Percentiles rank a stretch among this genome's conserved stretches.
phyloP scores from a whole-genome alignment of 257 asterid species.

The Scutellaria baicalensis region DNA sequence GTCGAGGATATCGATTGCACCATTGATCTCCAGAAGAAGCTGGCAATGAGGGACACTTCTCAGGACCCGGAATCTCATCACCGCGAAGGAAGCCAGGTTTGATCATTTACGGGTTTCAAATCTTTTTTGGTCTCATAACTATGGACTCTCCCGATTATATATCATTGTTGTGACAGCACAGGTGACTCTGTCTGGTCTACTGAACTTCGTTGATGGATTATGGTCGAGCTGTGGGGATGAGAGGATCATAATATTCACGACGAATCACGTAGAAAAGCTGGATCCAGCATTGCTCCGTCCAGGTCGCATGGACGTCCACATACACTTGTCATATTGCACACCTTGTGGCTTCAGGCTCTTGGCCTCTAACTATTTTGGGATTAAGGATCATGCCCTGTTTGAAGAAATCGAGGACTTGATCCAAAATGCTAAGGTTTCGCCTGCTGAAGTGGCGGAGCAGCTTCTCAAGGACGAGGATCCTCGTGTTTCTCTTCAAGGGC shows the following conservation, averaged over 20 bases:
- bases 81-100: constrained; percentile 30
- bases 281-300: constrained; percentile 68
- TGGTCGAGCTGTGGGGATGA: constrained; percentile 76
- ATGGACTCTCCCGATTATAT: too few species aligned
- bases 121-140: too few species aligned
- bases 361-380: constrained; percentile 46
- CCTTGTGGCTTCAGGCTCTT: constrained; percentile 49
- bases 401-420: constrained; percentile 42
- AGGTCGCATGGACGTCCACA: constrained; percentile 71
- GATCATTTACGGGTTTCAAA: too few species aligned
- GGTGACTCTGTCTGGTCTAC: constrained; percentile 60
- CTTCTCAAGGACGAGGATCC: constrained; percentile 46
- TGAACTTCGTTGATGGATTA: constrained; percentile 63
- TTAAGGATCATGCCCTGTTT: constrained; percentile 32
- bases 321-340: constrained; percentile 59
- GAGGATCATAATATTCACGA: constrained; percentile 63
- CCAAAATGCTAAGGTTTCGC: constrained; percentile 31
- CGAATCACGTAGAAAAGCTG: constrained; percentile 54
- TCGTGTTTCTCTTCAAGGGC: constrained; percentile 34
- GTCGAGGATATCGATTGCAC: constrained; percentile 70
- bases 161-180: constrained; percentile 14
- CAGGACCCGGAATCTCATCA: neutral
- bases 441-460: constrained; percentile 76
- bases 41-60: constrained; percentile 19
- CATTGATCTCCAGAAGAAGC: constrained; percentile 42